phyloP scores from a whole-genome alignment of 805 yeast species.

The Ogataea siamensis region DNA sequence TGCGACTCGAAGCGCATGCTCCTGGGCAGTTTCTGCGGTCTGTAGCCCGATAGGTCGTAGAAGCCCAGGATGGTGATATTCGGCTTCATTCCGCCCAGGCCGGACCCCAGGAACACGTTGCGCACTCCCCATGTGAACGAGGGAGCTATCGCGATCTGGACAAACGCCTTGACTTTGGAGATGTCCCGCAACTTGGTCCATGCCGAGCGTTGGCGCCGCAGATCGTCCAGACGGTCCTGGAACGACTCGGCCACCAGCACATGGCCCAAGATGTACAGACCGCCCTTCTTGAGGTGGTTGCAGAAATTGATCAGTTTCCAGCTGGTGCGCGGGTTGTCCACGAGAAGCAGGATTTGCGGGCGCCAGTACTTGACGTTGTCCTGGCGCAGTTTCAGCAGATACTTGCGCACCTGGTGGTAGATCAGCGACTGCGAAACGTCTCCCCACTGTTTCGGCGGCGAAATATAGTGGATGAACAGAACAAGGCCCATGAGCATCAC shows the following conservation, averaged over 20 bases:
- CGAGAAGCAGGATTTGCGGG: conserved; percentile 85
- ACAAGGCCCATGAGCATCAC: conserved; percentile 64
- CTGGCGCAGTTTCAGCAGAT: conserved; percentile 73
- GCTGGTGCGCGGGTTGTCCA: conserved; percentile 87
- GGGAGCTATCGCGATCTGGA: conserved; percentile 87
- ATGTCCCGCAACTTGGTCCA: conserved; percentile 84
- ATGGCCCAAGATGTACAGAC: conserved; percentile 88
- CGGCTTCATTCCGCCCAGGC: conserved; percentile 98
- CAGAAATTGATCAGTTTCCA: conserved; percentile 93
- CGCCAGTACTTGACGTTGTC: conserved; percentile 98
- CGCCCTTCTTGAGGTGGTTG: conserved; percentile 93
- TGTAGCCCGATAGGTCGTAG: conserved; percentile 52
- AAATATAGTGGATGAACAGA: conserved; percentile 77
- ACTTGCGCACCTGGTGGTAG: conserved; percentile 95
- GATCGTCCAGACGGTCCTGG: conserved; percentile 63
- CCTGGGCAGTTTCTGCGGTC: conserved; percentile 17
- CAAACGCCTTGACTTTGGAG: conserved; percentile 84
- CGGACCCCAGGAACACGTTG: conserved; percentile 87
- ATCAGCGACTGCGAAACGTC: conserved; percentile 95
- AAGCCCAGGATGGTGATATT: conserved; percentile 92
- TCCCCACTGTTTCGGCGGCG: conserved; percentile 98
- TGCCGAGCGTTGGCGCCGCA: conserved; percentile 69
- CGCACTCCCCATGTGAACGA: conserved; percentile 92
- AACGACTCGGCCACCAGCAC: conserved; percentile 69
- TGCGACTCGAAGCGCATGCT: conserved; percentile 27